phyloP scores from a whole-genome alignment of 176 grass and related monocot genomes.

The Themeda triandra region DNA sequence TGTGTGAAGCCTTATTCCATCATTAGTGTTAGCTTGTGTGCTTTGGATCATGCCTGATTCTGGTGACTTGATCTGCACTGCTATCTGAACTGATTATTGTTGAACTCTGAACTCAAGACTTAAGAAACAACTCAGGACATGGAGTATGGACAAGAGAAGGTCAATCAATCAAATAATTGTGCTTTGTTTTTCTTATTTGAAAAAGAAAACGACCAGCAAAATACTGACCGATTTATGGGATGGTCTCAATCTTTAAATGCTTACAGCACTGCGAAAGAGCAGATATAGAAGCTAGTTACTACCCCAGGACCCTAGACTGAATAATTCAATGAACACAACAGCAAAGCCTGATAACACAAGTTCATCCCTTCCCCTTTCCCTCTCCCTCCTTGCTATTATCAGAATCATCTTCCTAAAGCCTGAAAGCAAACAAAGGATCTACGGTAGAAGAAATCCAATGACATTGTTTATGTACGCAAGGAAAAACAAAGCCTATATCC shows the following conservation, averaged over 20 bases:
- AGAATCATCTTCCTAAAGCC: background rate
- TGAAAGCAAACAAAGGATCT: background rate
- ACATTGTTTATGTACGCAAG: constrained; percentile 25
- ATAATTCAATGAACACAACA: background rate
- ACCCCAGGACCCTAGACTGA: background rate
- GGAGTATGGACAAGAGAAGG: background rate
- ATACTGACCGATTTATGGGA: background rate
- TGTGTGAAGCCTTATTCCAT: background rate
- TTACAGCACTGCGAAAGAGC: background rate
- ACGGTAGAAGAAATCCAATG: constrained; percentile 13
- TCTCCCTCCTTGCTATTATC: constrained; percentile 3
- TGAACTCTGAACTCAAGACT: background rate
- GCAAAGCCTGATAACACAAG: background rate
- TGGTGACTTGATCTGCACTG: background rate
- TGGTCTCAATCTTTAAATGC: background rate
- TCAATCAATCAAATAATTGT: background rate
- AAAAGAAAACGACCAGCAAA: background rate
- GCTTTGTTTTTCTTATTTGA: background rate
- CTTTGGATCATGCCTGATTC: background rate
- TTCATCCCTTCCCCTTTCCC: background rate
- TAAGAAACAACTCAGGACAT: background rate
- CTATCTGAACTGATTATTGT: background rate
- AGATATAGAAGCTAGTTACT: background rate
- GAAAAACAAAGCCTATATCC: constrained; percentile 25
- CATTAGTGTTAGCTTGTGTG: background rate